Percentiles rank a stretch among this genome's conserved stretches.
Evolutionary conservation across 345 rosid genomes (phyloP).

Genomic region (Ceriops tagal): DNA sequence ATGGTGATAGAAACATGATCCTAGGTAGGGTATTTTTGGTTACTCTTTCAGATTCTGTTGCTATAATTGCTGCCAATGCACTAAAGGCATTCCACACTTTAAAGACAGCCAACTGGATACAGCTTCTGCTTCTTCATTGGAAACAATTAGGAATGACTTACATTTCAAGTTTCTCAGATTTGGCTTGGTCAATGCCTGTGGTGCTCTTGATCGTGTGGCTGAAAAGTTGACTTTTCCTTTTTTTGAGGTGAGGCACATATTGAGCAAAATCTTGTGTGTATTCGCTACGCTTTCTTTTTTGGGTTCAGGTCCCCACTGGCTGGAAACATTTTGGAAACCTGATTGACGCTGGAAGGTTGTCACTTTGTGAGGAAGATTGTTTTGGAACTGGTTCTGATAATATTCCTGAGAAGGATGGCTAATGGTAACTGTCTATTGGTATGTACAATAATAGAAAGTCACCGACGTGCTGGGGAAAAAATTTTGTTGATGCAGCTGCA

Average conservation of each 20-base stretch:
- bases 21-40: conserved; percentile 78
- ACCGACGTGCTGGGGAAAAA: too few relatives aligned
- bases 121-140: conserved; percentile 1
- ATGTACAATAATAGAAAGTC: too few relatives aligned
- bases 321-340: conserved; percentile 98
- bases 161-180: conserved; percentile 42
- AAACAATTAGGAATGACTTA: conserved; percentile 8
- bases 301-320: conserved; percentile 83
- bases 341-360: conserved; percentile 93
- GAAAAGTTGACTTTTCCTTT: conserved; percentile 73
- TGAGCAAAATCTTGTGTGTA: conserved; percentile 3
- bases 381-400: conserved; percentile 99
- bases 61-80: conserved; percentile 87
- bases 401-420: conserved; percentile 93
- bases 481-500: too few relatives aligned
- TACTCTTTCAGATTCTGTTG: conserved; percentile 91
- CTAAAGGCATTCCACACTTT: conserved; percentile 84
- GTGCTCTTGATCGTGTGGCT: conserved; percentile 94
- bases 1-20: conserved; percentile 95
- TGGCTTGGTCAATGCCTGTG: conserved; percentile 97
- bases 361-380: conserved; percentile 95
- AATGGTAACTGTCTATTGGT: conserved; percentile 54
- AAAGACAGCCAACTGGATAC: conserved; percentile 64
- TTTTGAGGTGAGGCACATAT: conserved; percentile 61
- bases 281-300: background rate